Evolutionary conservation across 306 rosid genomes (phyloP), one percentile per base, ranked within the genome.

Genomic region (Vigna reflexopilosa): DNA sequence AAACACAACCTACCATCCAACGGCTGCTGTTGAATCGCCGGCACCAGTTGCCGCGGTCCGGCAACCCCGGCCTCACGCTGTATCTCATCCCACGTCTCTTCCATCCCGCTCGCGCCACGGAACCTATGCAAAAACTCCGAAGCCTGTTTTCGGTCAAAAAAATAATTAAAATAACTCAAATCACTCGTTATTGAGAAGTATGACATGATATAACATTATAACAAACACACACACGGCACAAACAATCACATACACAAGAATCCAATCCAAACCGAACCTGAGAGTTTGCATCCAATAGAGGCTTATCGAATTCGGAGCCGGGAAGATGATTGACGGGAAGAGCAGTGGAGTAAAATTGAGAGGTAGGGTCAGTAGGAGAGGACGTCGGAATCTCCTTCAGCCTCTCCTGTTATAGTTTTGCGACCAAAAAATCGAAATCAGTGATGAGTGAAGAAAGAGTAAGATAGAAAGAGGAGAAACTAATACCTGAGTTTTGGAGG

Each of bases 331-430:
- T 68, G 1, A 32, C 55, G 22, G 48, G 81, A 2, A 65, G 70
- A 36, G 51, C 1, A 4, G 77, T 78, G 1, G 85, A 76, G 76
- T 81, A 77, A 50, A 91, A 84, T 26, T 80, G 93, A 6, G 86
- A 74, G 20, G 80, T 84, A 6, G 94, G 75, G 69, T 72, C 79
- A 68, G 93, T 79, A 10, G 89, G 86, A 57, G 83, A 59, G 10
- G 94, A 77, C 7, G 91, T 76, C 8, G 98, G 99, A 82, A 96
- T 90, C 90, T 93, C 99, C 89, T 81, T 90, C 26, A 95, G 67
- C 85, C 88, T 89, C 77, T 93, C 99, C 91, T 94, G 87, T 71
- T 0, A 6, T 3, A 2, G 50, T 45, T 45, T 45, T 45, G 50
- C 3, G 50, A 22, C 19, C 63, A 22, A 50, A 32, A 3, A 63